A percentile compares a stretch with the other conserved stretches of the same genome.
These are phyloP conservation scores for Zea luxurians DNA, from an alignment of 176 grass and related monocot species.

Conservation along the genomic window DNA sequence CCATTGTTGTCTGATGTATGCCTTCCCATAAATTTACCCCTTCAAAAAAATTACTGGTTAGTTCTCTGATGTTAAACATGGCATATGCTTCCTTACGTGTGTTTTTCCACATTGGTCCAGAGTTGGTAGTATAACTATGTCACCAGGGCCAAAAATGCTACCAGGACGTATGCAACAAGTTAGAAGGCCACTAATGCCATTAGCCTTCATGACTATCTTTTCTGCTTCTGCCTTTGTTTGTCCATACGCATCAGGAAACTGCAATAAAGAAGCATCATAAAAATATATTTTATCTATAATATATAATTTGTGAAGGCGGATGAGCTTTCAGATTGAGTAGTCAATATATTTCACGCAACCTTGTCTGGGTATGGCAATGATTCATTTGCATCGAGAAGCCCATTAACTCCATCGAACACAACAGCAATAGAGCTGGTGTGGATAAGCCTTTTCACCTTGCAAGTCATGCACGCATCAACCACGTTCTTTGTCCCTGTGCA, in stretches of 20 bases:
- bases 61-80: neutral
- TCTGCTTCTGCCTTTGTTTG: slow-evolving; percentile 78
- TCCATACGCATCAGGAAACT: slow-evolving; percentile 85
- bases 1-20: neutral
- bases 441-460: slow-evolving; percentile 72
- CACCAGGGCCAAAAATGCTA: slow-evolving; percentile 68
- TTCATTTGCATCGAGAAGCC: slow-evolving; percentile 57
- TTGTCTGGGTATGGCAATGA: slow-evolving; percentile 65
- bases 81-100: neutral
- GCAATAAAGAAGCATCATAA: neutral
- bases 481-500: slow-evolving; percentile 61
- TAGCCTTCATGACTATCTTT: slow-evolving; percentile 59
- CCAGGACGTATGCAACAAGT: slow-evolving; percentile 75
- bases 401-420: slow-evolving; percentile 73
- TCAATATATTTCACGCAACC: slow-evolving; percentile 18
- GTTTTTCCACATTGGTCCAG: slow-evolving; percentile 10
- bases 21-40: neutral
- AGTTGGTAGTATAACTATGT: slow-evolving; percentile 38
- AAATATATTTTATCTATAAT: neutral
- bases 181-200: slow-evolving; percentile 46
- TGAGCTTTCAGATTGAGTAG: neutral
- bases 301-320: no score
- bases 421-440: slow-evolving; percentile 66
- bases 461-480: slow-evolving; percentile 56
- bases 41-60: no score